Conservation (phyloP, 2,329 filamentous ascomycete species). For the Nemania diffusa region DNA sequence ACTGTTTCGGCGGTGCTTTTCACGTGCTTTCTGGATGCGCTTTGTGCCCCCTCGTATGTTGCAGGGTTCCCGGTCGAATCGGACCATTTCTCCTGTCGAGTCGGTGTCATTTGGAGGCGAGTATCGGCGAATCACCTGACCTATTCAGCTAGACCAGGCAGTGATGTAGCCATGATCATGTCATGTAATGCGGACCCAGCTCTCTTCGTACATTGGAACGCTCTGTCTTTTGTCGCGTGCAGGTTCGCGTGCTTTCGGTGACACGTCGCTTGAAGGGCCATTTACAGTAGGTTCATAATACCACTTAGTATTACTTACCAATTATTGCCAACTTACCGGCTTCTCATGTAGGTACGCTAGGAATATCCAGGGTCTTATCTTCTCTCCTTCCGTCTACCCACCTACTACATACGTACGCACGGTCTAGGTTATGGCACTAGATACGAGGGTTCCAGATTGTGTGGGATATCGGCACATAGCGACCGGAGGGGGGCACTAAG, state of each 20-base stretch:
- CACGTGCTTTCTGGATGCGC: background rate
- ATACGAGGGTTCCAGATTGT: too few species aligned
- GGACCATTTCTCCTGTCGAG: background rate
- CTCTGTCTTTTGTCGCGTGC: background rate
- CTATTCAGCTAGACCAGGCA: background rate
- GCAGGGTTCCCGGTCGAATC: background rate
- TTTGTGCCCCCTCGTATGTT: constrained; percentile 1
- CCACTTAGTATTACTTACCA: background rate
- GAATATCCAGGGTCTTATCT: background rate
- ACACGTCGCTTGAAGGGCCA: background rate
- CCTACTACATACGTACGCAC: too few species aligned
- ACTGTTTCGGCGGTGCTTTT: background rate
- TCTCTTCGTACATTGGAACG: background rate
- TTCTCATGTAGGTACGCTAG: background rate
- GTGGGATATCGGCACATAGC: background rate
- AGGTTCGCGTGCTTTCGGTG: background rate
- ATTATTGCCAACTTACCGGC: background rate
- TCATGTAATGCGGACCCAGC: background rate
- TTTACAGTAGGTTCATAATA: background rate
- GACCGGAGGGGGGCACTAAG: background rate
- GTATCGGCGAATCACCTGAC: background rate
- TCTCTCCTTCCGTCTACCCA: background rate
- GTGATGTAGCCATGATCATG: background rate
- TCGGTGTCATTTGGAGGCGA: background rate
- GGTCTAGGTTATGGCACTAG: too few species aligned